Base-by-base conservation (phyloP, 495 filamentous ascomycete genomes). In the Podospora pseudopauciseta region DNA sequence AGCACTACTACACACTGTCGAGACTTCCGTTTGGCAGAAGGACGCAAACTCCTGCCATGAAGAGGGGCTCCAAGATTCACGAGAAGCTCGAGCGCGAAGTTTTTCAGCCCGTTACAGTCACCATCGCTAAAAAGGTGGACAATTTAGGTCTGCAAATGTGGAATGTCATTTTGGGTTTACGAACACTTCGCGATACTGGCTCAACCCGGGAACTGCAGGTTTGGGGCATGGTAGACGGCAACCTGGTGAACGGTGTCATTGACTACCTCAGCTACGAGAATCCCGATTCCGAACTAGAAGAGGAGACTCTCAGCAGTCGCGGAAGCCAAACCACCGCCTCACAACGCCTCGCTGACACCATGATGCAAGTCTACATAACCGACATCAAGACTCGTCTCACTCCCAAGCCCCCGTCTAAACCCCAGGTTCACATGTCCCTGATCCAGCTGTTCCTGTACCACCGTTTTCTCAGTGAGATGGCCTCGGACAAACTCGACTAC, bases 381-480 rank as follows among this genome's bases (percentile, higher is more conserved):
- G 95, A 99, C 72, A 87, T 95, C 64, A 99, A 99, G 76, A 98
- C 96, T 0, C 86, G 93, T 59, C 84, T 76, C 7, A 85, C 81
- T 55, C 80, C 82, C 15, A 84, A 83, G 15, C 68, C 92, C 1
- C 94, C 94, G 0, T 81, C 83, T 23, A 87, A 85, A 30, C 80
- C 88, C 1, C 86, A 89, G n/a, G 86, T 93, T 20, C 88, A 90
- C 13, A 91, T 89, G 0, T 92, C 95, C 0, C 82, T 87, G 63
- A 88, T 97, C 64, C 95, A 99, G 77, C 82, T 99, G 7, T 93
- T 96, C 79, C 80, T 97, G 1, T 99, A 99, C 74, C 93, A 93
- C 71, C 89, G 88, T n/a, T 87, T 98, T 63, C 84, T 99, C 32
- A 88, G 88, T 54, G 81, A 87, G 3, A 84, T 98, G 69, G 87